Percentiles rank a stretch among this genome's conserved stretches.
Evolutionary conservation across 768 basidiomycete genomes (phyloP).

Genomic region (Kockovaella imperatae): DNA sequence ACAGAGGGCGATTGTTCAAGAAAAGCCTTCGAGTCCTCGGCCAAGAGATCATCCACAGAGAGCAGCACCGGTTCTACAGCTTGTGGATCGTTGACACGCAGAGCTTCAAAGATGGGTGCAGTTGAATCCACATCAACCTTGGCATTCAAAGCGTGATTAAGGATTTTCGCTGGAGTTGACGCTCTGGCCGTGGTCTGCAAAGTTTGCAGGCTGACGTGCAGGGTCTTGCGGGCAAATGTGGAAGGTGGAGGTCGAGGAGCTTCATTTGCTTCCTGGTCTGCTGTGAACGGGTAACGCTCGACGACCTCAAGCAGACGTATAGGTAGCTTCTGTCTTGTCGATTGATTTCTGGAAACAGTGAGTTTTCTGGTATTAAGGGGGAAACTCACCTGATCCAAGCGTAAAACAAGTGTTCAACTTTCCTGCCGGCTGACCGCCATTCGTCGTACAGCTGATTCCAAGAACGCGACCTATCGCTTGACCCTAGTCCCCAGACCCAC

Average conservation of each 20-base stretch:
- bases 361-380: neutral
- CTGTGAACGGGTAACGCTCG: slow-evolving; percentile 23
- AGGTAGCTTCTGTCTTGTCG: slow-evolving; percentile 15
- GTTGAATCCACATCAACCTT: neutral
- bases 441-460: slow-evolving; percentile 25
- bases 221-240: slow-evolving; percentile 16
- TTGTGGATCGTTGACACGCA: too few relatives aligned
- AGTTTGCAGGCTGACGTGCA: slow-evolving; percentile 8
- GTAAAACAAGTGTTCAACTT: slow-evolving; percentile 22
- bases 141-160: neutral
- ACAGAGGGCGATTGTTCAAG: too few relatives aligned
- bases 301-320: slow-evolving; percentile 16
- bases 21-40: too few relatives aligned
- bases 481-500: slow-evolving; percentile 15
- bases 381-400: slow-evolving; percentile 34
- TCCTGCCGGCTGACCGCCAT: slow-evolving; percentile 19
- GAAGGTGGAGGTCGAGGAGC: slow-evolving; percentile 18
- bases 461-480: neutral
- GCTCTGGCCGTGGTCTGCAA: neutral
- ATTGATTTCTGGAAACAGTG: slow-evolving; percentile 14
- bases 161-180: neutral
- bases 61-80: too few relatives aligned
- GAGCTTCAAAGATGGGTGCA: neutral
- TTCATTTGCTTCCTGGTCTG: slow-evolving; percentile 7
- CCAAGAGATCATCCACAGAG: too few relatives aligned